Evolutionary conservation across 2,329 filamentous ascomycete species (phyloP).

Genomic region (Ophiostoma pallidulum): DNA sequence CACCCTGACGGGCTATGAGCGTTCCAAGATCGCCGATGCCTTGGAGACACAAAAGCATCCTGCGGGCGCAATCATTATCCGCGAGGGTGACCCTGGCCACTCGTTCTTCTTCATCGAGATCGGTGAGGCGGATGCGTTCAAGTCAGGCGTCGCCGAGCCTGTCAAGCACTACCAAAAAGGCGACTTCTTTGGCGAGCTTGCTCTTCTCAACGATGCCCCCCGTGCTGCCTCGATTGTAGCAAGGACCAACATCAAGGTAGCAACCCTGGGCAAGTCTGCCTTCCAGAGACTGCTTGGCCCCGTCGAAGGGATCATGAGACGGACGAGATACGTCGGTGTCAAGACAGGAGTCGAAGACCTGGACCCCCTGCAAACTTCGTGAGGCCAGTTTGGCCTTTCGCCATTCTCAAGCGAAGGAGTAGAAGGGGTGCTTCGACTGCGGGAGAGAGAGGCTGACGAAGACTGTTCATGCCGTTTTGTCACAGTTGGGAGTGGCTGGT

Average conservation of each 20-base stretch:
- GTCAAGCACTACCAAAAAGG: slow-evolving; percentile 82
- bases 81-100: slow-evolving; percentile 82
- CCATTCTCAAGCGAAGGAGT: too few relatives aligned
- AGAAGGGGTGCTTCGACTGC: too few relatives aligned
- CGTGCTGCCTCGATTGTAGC: slow-evolving; percentile 83
- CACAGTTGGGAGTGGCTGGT: too few relatives aligned
- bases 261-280: slow-evolving; percentile 82
- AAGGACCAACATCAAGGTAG: slow-evolving; percentile 82
- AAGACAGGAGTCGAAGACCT: slow-evolving; percentile 56
- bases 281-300: slow-evolving; percentile 90
- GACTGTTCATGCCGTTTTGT: too few relatives aligned
- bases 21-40: slow-evolving; percentile 94
- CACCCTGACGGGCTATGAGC: slow-evolving; percentile 80
- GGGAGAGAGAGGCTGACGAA: too few relatives aligned
- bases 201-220: slow-evolving; percentile 85
- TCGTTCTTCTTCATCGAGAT: slow-evolving; percentile 86
- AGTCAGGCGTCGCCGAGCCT: slow-evolving; percentile 57
- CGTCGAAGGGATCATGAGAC: slow-evolving; percentile 88
- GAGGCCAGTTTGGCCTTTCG: too few relatives aligned
- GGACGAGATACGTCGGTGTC: slow-evolving; percentile 55
- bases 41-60: slow-evolving; percentile 84
- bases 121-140: slow-evolving; percentile 80
- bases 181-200: slow-evolving; percentile 95
- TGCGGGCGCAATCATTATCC: slow-evolving; percentile 73
- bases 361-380: slow-evolving; percentile 48